Evolutionary conservation across 257 asterid genomes (phyloP), one percentile per base, ranked within the genome.

Genomic region (Salvia miltiorrhiza): DNA sequence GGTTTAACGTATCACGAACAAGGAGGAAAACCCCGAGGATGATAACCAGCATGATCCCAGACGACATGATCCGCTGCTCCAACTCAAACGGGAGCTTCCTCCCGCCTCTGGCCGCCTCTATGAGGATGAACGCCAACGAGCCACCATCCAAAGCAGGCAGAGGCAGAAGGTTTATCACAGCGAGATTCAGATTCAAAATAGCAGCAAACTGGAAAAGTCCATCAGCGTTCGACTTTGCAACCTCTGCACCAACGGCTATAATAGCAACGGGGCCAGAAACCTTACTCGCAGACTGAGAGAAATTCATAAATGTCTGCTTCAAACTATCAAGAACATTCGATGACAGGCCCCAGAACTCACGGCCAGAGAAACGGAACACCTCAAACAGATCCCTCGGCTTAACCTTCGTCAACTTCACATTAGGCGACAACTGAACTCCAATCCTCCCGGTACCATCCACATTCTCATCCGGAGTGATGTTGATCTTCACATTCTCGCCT

Each of bases 241-340:
- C 99, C 63, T 93, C 96, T 0, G 99, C 97, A 61, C 99, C 99
- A 28, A 93, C 96, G 2, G 99, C 99, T 65, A 93, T 87, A 43
- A 93, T 93, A 30, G 99, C 99, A 72, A 93, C 90, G 13, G 99
- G 99, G 2, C 99, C 99, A 0, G 99, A 90, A 63, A 93, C 99
- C 81, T 93, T 88, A 76, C 97, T 82, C 1, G 96, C 99, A 28
- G 97, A 17, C 61, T 93, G 96, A 0, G 99, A 93, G 78, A 93
- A 93, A 54, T 93, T 93, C 62, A 84, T 57, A 33, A 90, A 82
- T 6, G 94, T 90, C 83, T 93, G 99, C 73, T 73, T 87, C 84
- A 93, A 81, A 70, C 97, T 78, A 57, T 89, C 96, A 52, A 93
- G 65, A 21, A 93, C 97, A 57, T 77, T 89, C 0, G 74, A 80